Percentiles rank a stretch among this genome's conserved stretches.
These are phyloP conservation scores for Neofusicoccum sp. DNA, from an alignment of 2,329 filamentous ascomycete species.

Conservation along the genomic window DNA sequence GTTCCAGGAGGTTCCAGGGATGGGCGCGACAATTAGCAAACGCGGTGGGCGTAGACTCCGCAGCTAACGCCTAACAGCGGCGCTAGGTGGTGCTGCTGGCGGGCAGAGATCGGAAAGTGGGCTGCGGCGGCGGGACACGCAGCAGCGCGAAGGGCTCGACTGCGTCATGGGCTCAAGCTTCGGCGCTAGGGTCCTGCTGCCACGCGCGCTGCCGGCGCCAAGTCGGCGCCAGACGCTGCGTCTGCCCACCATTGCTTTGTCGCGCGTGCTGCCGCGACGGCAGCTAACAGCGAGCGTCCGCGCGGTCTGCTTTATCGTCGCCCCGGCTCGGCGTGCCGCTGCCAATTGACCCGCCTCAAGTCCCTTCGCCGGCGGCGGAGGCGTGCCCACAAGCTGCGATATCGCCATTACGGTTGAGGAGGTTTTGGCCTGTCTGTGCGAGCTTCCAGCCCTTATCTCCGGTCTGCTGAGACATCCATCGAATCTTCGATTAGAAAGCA, in stretches of 20 bases:
- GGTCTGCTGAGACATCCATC: not conserved
- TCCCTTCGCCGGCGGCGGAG: too few species aligned
- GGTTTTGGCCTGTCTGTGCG: not conserved
- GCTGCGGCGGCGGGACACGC: not conserved
- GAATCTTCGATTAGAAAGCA: not conserved
- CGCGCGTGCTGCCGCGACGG: too few species aligned
- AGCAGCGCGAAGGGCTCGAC: not conserved
- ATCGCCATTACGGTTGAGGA: too few species aligned
- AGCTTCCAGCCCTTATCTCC: not conserved
- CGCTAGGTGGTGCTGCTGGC: not conserved
- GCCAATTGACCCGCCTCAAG: too few species aligned
- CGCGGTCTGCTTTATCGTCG: too few species aligned
- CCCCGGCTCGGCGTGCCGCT: too few species aligned
- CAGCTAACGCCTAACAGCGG: slow-evolving; percentile 20
- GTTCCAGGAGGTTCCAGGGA: not conserved
- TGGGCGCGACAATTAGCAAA: not conserved
- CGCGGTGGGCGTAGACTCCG: not conserved
- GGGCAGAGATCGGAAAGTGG: not conserved
- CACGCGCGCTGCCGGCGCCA: not conserved
- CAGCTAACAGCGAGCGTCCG: not conserved
- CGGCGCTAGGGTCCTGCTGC: slow-evolving; percentile 3
- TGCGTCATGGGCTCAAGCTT: slow-evolving; percentile 20
- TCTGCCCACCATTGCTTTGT: not conserved
- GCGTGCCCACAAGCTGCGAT: too few species aligned
- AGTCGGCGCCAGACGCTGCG: not conserved